Evolutionary conservation across 495 filamentous ascomycete genomes (phyloP), one percentile per base, ranked within the genome.

Genomic region (Tuber umbilicatum): DNA sequence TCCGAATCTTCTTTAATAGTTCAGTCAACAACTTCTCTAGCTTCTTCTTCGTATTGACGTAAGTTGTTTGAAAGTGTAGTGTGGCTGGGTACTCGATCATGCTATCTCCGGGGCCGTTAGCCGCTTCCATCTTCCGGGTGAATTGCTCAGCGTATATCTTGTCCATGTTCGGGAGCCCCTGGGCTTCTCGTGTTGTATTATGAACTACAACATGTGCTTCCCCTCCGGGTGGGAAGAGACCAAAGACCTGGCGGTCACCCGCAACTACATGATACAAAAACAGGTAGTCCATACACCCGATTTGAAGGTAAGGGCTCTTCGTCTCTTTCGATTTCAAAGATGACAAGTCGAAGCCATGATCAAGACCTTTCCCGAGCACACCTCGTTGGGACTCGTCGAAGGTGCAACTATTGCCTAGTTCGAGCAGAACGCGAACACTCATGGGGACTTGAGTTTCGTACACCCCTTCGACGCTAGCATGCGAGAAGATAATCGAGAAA

Each of bases 401-500:
- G 23, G 94, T 97, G 83, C 95, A 99, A n/a, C 91, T 85, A 81
- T 91, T 97, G 60, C 95, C 95, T 2, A 99, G 86, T 78, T 97
- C 91, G 23, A 99, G 86, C 43, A 98, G 86, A 17, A 93, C 95
- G 64, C 94, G 88, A 40, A 94, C 85, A 74, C 91, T 91, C 42
- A 97, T 85, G 14, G 96, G 93, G 6, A 99, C 86, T 75, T 97
- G 91, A 82, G 91, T 94, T 82, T 99, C 96, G 82, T 99, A 99
- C 23, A 98, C 92, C 39, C 96, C 95, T 83, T 99, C 95, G 7
- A 98, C 91, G 81, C 93, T 97, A 0, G 93, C 90, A 83, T 99
- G 95, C 76, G 94, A 91, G 84, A 97, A 93, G 21, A 98, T 86
- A 12, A 89, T 83, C 27, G 89, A 88, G 69, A 99, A 90, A 81